phyloP scores from a whole-genome alignment of 164 flowering plant species.

The Vitis rupestris region DNA sequence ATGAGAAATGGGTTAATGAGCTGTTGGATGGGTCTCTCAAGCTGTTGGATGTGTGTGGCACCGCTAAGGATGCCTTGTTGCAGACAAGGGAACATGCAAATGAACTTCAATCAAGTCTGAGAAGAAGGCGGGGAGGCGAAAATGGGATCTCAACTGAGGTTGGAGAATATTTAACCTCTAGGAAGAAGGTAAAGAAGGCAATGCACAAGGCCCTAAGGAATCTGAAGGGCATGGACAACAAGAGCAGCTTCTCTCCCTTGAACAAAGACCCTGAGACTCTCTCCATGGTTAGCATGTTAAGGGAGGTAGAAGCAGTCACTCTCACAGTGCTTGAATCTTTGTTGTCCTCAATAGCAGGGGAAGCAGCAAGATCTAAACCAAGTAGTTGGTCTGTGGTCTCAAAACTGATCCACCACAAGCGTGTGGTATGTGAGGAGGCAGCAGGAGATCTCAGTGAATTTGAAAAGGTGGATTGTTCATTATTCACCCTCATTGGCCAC shows the following conservation, averaged over 20 bases:
- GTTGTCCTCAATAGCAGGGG: constrained; percentile 5
- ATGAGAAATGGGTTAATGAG: constrained; percentile 14
- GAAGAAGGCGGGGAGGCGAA: constrained; percentile 29
- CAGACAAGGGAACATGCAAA: constrained; percentile 24
- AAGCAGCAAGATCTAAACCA: constrained; percentile 7
- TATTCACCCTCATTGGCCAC: neutral
- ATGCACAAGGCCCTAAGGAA: constrained; percentile 20
- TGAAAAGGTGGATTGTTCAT: constrained; percentile 14
- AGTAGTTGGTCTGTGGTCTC: constrained; percentile 17
- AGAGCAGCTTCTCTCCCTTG: neutral
- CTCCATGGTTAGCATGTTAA: constrained; percentile 9
- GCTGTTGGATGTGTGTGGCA: constrained; percentile 31
- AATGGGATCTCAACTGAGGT: constrained; percentile 17
- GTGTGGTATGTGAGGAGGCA: neutral
- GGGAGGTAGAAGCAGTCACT: constrained; percentile 23
- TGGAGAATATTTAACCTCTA: constrained; percentile 21
- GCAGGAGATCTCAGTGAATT: constrained; percentile 6
- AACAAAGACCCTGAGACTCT: neutral
- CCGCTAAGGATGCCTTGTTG: constrained; percentile 27
- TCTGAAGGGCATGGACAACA: constrained; percentile 12
- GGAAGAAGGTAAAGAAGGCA: constrained; percentile 27
- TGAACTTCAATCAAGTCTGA: constrained; percentile 26
- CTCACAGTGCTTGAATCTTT: constrained; percentile 23
- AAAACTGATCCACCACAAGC: constrained; percentile 5
- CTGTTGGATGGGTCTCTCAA: constrained; percentile 32